A percentile compares a stretch with the other conserved stretches of the same genome.
These are phyloP conservation scores for Alternaria dauci DNA, from an alignment of 2,329 filamentous ascomycete species.

Conservation along the genomic window DNA sequence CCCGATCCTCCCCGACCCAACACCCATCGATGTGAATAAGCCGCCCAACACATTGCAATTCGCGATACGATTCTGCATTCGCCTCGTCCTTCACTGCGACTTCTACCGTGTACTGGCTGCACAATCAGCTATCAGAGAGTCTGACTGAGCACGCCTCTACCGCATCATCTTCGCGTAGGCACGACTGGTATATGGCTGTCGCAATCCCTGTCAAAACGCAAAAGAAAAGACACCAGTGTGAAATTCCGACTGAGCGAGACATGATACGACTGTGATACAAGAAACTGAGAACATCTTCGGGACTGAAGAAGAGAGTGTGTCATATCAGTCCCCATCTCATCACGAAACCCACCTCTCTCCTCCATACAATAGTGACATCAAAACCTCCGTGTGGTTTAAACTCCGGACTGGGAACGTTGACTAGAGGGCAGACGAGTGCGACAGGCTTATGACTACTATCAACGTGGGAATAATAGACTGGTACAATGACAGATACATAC, in stretches of 20 bases:
- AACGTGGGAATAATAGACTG: too few species aligned
- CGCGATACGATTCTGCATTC: neutral
- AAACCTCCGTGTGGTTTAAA: too few species aligned
- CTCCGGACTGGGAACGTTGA: too few species aligned
- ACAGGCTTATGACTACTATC: too few species aligned
- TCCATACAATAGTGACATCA: too few species aligned
- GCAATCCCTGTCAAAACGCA: neutral
- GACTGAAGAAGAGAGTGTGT: neutral
- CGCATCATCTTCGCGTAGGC: neutral
- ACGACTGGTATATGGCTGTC: neutral
- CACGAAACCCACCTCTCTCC: neutral
- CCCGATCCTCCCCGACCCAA: slow-evolving; percentile 21
- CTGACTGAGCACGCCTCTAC: neutral
- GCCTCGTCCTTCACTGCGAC: neutral
- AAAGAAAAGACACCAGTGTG: neutral
- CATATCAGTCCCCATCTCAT: neutral
- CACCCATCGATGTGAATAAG: neutral
- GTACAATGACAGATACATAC: too few species aligned
- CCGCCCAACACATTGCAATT: slow-evolving; percentile 1
- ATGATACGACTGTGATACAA: neutral
- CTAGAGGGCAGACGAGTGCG: too few species aligned
- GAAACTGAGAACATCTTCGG: neutral
- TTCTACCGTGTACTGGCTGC: fast-evolving
- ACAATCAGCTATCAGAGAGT: neutral
- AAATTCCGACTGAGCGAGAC: neutral